Conservation (phyloP, 306 rosid genomes). For the Acacia acuminata region DNA sequence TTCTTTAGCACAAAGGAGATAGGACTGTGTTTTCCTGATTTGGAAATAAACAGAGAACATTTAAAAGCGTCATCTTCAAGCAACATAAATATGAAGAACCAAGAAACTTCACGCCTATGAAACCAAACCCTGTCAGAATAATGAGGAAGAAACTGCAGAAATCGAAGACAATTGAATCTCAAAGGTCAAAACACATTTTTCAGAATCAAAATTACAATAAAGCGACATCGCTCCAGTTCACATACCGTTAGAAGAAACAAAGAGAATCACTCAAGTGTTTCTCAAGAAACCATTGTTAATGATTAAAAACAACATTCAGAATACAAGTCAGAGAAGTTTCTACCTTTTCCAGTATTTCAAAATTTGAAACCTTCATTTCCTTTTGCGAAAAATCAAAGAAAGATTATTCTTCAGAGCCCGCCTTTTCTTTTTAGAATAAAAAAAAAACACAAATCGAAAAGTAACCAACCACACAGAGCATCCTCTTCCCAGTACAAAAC, state of each 20-base stretch:
- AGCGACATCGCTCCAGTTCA: not conserved
- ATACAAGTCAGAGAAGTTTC: not conserved
- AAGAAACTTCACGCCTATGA: not conserved
- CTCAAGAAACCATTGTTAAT: not conserved
- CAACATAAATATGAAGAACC: not conserved
- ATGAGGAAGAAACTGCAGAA: not conserved
- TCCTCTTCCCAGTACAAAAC: not conserved
- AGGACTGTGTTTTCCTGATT: not conserved
- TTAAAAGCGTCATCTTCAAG: not conserved
- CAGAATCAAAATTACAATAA: not conserved
- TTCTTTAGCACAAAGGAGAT: conserved; percentile 3
- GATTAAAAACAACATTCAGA: not conserved
- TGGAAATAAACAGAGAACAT: conserved; percentile 16
- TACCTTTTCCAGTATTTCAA: not conserved
- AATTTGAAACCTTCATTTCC: not conserved
- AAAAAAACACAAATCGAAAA: not conserved
- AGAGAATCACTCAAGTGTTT: not conserved
- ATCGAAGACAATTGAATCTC: not conserved
- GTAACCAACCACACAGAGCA: not conserved
- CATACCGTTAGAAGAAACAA: not conserved
- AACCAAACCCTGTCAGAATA: not conserved
- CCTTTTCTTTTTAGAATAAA: not conserved
- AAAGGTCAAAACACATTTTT: not conserved
- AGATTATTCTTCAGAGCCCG: not conserved
- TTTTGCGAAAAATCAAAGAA: not conserved